These are phyloP conservation scores for Geotrichum macrosporum DNA, from an alignment of 1,139 yeast genomes.

Conservation along the genomic window DNA sequence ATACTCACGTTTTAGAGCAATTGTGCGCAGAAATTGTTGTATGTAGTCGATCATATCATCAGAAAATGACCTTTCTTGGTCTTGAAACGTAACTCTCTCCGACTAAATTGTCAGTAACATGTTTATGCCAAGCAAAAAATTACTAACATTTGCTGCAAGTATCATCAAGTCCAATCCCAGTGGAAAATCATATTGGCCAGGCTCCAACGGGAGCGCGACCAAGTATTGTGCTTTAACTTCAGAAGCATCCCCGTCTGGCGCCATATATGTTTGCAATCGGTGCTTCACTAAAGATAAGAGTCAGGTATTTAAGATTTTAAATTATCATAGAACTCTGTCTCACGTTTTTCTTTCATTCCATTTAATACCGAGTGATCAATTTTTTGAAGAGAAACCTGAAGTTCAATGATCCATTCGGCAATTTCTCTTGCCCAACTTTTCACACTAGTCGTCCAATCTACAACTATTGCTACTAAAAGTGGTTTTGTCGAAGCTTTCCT, in stretches of 20 bases:
- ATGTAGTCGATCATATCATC: slow-evolving; percentile 41
- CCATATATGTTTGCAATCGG: slow-evolving; percentile 26
- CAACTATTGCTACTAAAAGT: slow-evolving; percentile 24
- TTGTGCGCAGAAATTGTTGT: slow-evolving; percentile 53
- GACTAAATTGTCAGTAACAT: slow-evolving; percentile 11
- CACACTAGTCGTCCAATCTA: slow-evolving; percentile 29
- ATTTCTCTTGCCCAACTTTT: slow-evolving; percentile 27
- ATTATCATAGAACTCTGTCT: slow-evolving; percentile 19
- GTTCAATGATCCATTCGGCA: slow-evolving; percentile 26
- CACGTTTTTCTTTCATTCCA: slow-evolving; percentile 20
- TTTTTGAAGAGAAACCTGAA: slow-evolving; percentile 20
- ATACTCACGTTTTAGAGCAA: slow-evolving; percentile 41
- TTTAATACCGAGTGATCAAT: slow-evolving; percentile 18
- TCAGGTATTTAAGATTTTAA: too few relatives aligned
- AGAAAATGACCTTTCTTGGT: slow-evolving; percentile 18
- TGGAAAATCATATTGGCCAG: slow-evolving; percentile 36
- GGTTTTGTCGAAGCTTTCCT: slow-evolving; percentile 12
- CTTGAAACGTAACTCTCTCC: slow-evolving; percentile 14
- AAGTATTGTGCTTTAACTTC: slow-evolving; percentile 16
- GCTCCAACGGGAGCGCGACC: slow-evolving; percentile 34
- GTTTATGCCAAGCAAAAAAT: slow-evolving; percentile 10
- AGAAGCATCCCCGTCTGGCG: slow-evolving; percentile 19
- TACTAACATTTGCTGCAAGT: slow-evolving; percentile 30
- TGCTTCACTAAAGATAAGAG: slow-evolving; percentile 14
- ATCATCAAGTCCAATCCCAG: slow-evolving; percentile 35